Base-by-base conservation (phyloP, 2,329 filamentous ascomycete species). In the Verticillium zaregamsianum region DNA sequence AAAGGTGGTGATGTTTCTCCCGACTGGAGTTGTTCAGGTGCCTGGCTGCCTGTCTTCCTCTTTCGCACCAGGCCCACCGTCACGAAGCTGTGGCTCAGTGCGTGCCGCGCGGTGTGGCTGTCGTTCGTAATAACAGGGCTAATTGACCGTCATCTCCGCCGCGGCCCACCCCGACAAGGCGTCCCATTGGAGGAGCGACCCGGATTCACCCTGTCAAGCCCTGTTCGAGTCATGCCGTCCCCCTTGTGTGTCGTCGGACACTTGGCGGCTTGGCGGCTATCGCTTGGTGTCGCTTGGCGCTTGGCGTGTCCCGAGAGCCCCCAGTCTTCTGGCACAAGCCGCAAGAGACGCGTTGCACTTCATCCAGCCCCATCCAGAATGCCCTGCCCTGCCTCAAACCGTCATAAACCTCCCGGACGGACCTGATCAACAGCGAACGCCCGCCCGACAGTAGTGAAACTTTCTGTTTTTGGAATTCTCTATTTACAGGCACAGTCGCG, bases 321-420 rank as follows among this genome's bases (percentile, higher is more conserved):
- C 37, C 32, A 8, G 35, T 40, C 35, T 58, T 37, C 54, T 28
- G 25, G 56, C 56, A 28, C 33, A 20, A 15, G 33, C 33, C 39
- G 56, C 56, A 14, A 39, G 56, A 58, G 35, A 39, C 39, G 17
- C 56, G 56, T 58, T 58, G 56, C 56, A 58, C 37, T 40, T n/a
- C 37, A n/a, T 49, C 5, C 11, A 49, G 7, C n/a, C 17, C 11
- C 7, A 49, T 9, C 3, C 40, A 49, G 8, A 12, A 7, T n/a
- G 23, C 12, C n/a, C 23, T 49, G 40, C 40, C 40, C n/a, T 49
- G 40, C 20, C 40, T 49, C 20, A n/a, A 25, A 49, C 11, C 11
- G 4, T 15, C 5, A 49, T 23, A n/a, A n/a, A 40, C 37, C 14
- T 40, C 37, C 37, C 1, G n/a, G n/a, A 23, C 40, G n/a, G 40